Evolutionary conservation across 768 basidiomycete species (phyloP).

Genomic region (Naganishia kalamii): DNA sequence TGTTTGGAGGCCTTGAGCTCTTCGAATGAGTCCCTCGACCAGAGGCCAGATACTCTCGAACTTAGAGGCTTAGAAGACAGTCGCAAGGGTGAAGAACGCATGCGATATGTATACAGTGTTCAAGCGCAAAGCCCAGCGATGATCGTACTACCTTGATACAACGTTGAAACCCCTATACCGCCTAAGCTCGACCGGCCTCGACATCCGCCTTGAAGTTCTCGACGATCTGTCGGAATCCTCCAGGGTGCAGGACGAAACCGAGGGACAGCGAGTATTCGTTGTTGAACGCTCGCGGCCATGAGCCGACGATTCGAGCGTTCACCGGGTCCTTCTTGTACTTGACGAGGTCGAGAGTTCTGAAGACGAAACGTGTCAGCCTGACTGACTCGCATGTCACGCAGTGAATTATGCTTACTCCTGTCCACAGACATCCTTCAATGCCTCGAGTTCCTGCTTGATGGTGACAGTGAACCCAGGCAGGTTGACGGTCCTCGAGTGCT

Average conservation of each 20-base stretch:
- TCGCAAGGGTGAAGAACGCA: too few relatives aligned
- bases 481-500: constrained; percentile 41
- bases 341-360: constrained; percentile 38
- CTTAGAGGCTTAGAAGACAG: too few relatives aligned
- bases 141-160: background rate
- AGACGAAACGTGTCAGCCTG: background rate
- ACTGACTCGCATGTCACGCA: too few relatives aligned
- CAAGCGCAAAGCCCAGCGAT: background rate
- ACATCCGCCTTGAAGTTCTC: constrained; percentile 43
- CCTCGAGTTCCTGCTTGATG: constrained; percentile 42
- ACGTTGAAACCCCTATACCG: background rate
- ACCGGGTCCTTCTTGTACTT: constrained; percentile 44
- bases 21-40: too few relatives aligned
- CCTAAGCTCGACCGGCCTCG: constrained; percentile 37
- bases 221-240: constrained; percentile 44
- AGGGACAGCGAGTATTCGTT: constrained; percentile 39
- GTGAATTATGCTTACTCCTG: constrained; percentile 25
- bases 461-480: constrained; percentile 44
- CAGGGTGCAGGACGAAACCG: constrained; percentile 42
- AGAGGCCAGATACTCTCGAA: too few relatives aligned
- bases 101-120: background rate
- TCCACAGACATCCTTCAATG: constrained; percentile 40
- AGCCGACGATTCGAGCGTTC: constrained; percentile 44
- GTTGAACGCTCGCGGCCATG: constrained; percentile 44
- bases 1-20: too few relatives aligned